Evolutionary conservation across 345 rosid species (phyloP), one percentile per base, ranked within the genome.

Genomic region (Linum lewisii): DNA sequence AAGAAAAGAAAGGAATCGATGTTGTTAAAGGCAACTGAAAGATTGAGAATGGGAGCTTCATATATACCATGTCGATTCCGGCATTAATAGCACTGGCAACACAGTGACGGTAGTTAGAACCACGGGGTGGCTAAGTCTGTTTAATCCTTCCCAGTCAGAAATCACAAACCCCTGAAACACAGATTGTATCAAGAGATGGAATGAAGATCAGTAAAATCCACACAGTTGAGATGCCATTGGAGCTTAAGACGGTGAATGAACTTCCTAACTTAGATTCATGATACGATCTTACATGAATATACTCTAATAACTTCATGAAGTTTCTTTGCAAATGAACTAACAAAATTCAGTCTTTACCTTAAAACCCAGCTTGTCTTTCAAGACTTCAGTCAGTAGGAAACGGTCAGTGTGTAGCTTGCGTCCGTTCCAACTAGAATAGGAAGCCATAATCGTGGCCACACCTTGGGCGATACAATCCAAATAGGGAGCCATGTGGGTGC

Each of bases 351-450:
- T 62, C 26, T 47, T 60, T 72, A 88, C 96, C 98, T 86, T 75
- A 66, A 91, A 91, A 59, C 90, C 88, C 8, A 86, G 76, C 74
- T 80, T 81, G 20, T 82, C 70, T 77, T 88, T 91, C 59, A 91
- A 72, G 63, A 88, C 72, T 71, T 85, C 85, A 0, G 96, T 85
- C 62, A 88, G 74, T 47, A 88, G 96, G 67, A 84, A 81, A 54
- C 26, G 81, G 67, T 87, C 64, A 7, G 83, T 78, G 64, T 85
- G 96, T 62, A 91, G 79, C 69, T 70, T 72, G 57, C 70, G 69
- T 16, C 85, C 87, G 55, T 88, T 88, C 98, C 98, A 91, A 73
- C 96, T 82, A 45, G 94, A 85, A 73, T 81, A 85, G 26, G 90
- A 88, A 7, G 82, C 96, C 98, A 91, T 85, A 68, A 91, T 75